Evolutionary conservation across 305 asterid genomes (phyloP).

Genomic region (Andrographis paniculata): DNA sequence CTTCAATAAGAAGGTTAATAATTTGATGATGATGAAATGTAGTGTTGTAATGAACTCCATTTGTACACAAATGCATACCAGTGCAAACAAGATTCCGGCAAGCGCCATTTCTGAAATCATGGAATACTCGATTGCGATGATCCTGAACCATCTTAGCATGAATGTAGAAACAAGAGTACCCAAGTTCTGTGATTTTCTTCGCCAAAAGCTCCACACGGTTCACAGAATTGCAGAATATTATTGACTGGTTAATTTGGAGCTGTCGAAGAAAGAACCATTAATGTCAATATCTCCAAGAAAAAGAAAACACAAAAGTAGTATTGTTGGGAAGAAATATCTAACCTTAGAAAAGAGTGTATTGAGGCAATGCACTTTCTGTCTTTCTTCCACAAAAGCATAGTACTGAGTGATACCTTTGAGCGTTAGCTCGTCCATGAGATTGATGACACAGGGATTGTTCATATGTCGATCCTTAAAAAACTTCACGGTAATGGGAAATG

Average conservation of each 20-base stretch:
- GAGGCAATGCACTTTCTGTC: slow-evolving; percentile 63
- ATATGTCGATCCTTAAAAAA: slow-evolving; percentile 45
- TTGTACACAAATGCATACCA: slow-evolving; percentile 24
- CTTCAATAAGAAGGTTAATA: neutral
- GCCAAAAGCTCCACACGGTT: slow-evolving; percentile 59
- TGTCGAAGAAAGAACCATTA: slow-evolving; percentile 22
- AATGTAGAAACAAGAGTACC: slow-evolving; percentile 58
- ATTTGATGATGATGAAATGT: neutral
- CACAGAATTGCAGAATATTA: slow-evolving; percentile 55
- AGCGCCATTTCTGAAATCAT: slow-evolving; percentile 60
- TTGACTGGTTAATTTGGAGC: slow-evolving; percentile 60
- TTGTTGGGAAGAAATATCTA: slow-evolving; percentile 12
- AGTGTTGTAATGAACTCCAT: neutral
- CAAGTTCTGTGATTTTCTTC: slow-evolving; percentile 57
- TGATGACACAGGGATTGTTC: slow-evolving; percentile 39
- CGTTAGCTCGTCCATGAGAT: slow-evolving; percentile 58
- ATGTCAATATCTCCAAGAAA: neutral
- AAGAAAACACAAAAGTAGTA: slow-evolving; percentile 4
- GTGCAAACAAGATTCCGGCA: slow-evolving; percentile 66
- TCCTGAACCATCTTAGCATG: slow-evolving; percentile 66
- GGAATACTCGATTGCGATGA: slow-evolving; percentile 58
- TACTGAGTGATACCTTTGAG: slow-evolving; percentile 56
- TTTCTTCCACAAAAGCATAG: slow-evolving; percentile 62
- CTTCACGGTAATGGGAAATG: slow-evolving; percentile 53
- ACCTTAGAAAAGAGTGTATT: slow-evolving; percentile 61